Percentiles rank a stretch among this genome's conserved stretches.
Conservation (phyloP, 2,329 filamentous ascomycete species). For the Colletotrichum truncatum region DNA sequence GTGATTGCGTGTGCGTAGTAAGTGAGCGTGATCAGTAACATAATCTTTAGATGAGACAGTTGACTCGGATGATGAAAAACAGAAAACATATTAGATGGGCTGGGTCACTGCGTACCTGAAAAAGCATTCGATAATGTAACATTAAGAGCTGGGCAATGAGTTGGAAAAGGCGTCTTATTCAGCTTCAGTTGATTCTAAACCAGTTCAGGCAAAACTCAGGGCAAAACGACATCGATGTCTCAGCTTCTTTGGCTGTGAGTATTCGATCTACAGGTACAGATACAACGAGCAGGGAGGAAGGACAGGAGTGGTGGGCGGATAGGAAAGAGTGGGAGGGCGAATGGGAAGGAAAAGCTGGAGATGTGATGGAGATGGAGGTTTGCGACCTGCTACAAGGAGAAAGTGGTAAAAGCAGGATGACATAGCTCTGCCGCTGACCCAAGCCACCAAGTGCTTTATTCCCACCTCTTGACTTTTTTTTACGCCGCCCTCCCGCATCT, state of each 20-base stretch:
- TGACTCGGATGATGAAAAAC: no score
- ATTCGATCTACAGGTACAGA: slow-evolving; percentile 15
- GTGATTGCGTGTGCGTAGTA: no score
- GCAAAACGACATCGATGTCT: background rate
- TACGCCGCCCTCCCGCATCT: background rate
- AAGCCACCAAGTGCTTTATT: background rate
- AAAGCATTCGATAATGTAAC: no score
- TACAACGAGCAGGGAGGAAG: background rate
- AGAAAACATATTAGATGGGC: no score
- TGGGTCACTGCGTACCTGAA: no score
- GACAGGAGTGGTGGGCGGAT: no score
- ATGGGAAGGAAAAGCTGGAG: background rate
- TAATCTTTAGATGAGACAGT: no score
- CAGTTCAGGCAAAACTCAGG: slow-evolving; percentile 1
- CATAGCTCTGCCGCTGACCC: slow-evolving; percentile 6
- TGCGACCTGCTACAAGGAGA: background rate
- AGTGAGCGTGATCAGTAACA: no score
- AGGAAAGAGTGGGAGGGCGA: background rate
- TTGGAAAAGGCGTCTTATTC: background rate
- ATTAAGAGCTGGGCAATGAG: no score
- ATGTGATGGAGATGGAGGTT: background rate
- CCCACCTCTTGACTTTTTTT: background rate
- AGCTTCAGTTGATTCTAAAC: background rate
- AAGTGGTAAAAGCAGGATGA: slow-evolving; percentile 3
- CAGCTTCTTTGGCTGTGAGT: background rate